A percentile compares a stretch with the other conserved stretches of the same genome.
Evolutionary conservation across 2,329 filamentous ascomycete species (phyloP).

Genomic region (Diplodia seriata): DNA sequence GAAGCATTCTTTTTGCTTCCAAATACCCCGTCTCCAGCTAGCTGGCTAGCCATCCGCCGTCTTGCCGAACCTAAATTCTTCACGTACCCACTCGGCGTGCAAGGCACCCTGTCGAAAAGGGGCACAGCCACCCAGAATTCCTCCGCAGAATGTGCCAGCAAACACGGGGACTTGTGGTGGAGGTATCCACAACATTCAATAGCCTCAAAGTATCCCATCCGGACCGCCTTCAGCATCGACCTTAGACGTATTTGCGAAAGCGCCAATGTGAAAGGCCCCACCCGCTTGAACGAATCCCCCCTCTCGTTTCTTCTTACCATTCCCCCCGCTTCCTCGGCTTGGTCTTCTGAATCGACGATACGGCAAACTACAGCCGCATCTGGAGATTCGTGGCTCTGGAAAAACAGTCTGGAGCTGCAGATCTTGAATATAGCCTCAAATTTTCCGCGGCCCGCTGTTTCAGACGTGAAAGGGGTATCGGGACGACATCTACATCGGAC

Average conservation of each 20-base stretch:
- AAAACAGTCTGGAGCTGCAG: background rate
- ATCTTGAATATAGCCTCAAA: too few relatives aligned
- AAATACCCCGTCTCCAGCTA: background rate
- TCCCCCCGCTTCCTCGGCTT: background rate
- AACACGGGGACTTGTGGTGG: too few relatives aligned
- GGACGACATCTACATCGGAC: background rate
- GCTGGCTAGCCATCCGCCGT: background rate
- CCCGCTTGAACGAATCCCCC: too few relatives aligned
- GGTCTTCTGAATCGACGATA: background rate
- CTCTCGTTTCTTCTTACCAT: background rate
- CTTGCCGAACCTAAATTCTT: background rate
- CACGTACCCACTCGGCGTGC: background rate
- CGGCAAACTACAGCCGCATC: too few relatives aligned
- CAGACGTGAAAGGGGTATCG: background rate
- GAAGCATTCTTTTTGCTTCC: background rate
- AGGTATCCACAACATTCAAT: too few relatives aligned
- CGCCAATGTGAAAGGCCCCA: too few relatives aligned
- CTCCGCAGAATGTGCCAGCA: too few relatives aligned
- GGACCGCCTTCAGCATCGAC: too few relatives aligned
- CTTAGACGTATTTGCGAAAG: too few relatives aligned
- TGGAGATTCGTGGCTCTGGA: background rate
- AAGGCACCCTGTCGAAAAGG: background rate
- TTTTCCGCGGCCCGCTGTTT: slow-evolving; percentile 3
- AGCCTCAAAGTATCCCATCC: too few relatives aligned
- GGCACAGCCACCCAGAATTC: too few relatives aligned